Evolutionary conservation across 345 rosid species (phyloP).

Genomic region (Odontarrhena argentea): DNA sequence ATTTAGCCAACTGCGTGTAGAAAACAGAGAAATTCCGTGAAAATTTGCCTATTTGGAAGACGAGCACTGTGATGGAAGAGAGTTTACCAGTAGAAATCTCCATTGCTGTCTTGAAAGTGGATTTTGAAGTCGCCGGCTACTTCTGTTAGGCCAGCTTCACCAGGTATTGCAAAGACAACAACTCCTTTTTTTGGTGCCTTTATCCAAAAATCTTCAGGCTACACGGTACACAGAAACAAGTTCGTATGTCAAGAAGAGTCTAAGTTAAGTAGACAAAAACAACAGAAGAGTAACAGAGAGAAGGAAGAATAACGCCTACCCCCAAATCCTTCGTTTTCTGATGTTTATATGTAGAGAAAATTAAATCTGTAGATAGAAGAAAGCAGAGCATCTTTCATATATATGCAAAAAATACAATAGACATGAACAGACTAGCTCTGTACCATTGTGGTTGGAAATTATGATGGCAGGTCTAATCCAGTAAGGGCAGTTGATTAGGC

Average conservation of each 20-base stretch:
- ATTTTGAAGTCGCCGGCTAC: slow-evolving; percentile 83
- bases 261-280: not conserved
- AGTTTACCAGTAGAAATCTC: slow-evolving; percentile 89
- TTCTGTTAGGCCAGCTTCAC: slow-evolving; percentile 90
- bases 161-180: slow-evolving; percentile 87
- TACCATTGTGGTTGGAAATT: slow-evolving; percentile 78
- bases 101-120: slow-evolving; percentile 86
- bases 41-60: not conserved
- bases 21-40: slow-evolving; percentile 11
- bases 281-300: slow-evolving; percentile 3
- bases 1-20: slow-evolving; percentile 75
- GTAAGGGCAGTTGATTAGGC: slow-evolving; percentile 84
- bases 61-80: slow-evolving; percentile 13
- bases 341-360: slow-evolving; percentile 80
- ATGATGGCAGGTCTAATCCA: slow-evolving; percentile 93
- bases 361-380: slow-evolving; percentile 53
- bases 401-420: not conserved
- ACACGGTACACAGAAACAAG: slow-evolving; percentile 30
- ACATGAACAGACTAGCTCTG: slow-evolving; percentile 20
- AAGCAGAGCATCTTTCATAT: slow-evolving; percentile 15
- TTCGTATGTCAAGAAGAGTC: slow-evolving; percentile 12
- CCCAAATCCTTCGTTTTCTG: slow-evolving; percentile 76
- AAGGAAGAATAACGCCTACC: slow-evolving; percentile 46
- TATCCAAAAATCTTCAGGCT: slow-evolving; percentile 97
- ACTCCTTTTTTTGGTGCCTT: slow-evolving; percentile 88